These are phyloP conservation scores for Erodium maritimum DNA, from an alignment of 345 rosid species.

Conservation along the genomic window DNA sequence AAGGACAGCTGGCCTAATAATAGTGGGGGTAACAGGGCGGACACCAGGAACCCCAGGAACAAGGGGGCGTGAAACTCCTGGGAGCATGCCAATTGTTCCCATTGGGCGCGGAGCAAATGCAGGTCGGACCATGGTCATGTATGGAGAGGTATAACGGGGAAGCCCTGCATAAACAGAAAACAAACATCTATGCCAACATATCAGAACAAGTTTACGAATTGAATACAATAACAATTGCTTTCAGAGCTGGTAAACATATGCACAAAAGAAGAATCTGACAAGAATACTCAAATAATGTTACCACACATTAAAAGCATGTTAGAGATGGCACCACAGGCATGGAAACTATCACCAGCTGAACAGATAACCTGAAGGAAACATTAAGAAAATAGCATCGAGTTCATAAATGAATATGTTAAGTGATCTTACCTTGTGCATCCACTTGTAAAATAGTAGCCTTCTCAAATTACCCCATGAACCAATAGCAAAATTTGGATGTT, in stretches of 20 bases:
- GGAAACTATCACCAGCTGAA: conserved; percentile 88
- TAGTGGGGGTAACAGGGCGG: conserved; percentile 59
- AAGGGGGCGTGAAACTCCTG: conserved; percentile 51
- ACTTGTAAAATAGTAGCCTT: conserved; percentile 34
- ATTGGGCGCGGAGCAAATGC: conserved; percentile 75
- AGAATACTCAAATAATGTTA: conserved; percentile 43
- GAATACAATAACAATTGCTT: not conserved
- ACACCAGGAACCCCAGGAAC: conserved; percentile 58
- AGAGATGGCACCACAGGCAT: conserved; percentile 82
- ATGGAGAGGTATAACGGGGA: conserved; percentile 65
- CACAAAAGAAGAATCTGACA: conserved; percentile 16
- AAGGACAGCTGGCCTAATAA: conserved; percentile 54
- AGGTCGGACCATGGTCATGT: conserved; percentile 68
- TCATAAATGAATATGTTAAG: conserved; percentile 37
- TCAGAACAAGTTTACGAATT: conserved; percentile 36
- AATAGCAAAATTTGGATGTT: conserved; percentile 28
- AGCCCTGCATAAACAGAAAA: conserved; percentile 56
- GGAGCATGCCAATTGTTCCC: conserved; percentile 50
- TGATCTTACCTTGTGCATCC: conserved; percentile 52
- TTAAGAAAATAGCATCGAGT: conserved; percentile 45
- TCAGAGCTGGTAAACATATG: conserved; percentile 15
- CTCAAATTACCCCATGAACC: conserved; percentile 49
- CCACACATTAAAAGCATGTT: conserved; percentile 85
- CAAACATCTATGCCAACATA: conserved; percentile 48
- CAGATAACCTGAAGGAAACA: conserved; percentile 83